Conservation (phyloP, 1,284 basidiomycete species). For the Entoloma clypeatum region DNA sequence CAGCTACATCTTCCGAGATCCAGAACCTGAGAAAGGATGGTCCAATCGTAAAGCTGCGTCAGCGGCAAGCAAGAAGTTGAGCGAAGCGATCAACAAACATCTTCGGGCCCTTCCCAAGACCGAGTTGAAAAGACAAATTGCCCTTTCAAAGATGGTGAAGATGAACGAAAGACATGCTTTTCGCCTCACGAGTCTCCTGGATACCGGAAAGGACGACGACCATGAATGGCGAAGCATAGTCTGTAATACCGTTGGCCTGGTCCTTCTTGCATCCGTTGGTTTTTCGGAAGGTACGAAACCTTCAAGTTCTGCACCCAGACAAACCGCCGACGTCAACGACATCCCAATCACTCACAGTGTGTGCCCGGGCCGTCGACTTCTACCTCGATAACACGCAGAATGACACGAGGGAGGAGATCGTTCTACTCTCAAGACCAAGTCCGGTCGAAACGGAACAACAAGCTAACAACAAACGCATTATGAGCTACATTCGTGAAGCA, state of each 20-base stretch:
- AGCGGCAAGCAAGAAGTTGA: conserved; percentile 10
- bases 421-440: conserved; percentile 23
- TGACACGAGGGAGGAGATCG: conserved; percentile 32
- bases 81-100: conserved; percentile 7
- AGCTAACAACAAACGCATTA: conserved; percentile 29
- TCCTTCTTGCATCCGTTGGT: conserved; percentile 37
- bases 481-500: conserved; percentile 43
- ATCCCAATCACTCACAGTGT: conserved; percentile 14
- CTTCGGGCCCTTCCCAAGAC: conserved; percentile 14
- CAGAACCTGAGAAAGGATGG: conserved; percentile 20
- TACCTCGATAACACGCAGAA: conserved; percentile 36
- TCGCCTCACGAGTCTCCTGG: too few relatives aligned
- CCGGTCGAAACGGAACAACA: conserved; percentile 16
- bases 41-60: conserved; percentile 12
- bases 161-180: too few relatives aligned
- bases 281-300: conserved; percentile 31
- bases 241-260: conserved; percentile 39
- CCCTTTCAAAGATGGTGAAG: background rate
- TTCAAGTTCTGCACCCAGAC: background rate
- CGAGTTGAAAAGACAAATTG: conserved; percentile 3
- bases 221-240: conserved; percentile 31
- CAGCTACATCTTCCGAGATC: conserved; percentile 19
- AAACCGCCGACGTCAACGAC: background rate
- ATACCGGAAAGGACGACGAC: conserved; percentile 12
- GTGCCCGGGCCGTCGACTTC: conserved; percentile 42